A percentile compares a stretch with the other conserved stretches of the same genome.
phyloP scores from a whole-genome alignment of 805 yeast species.

The Candida orba region DNA sequence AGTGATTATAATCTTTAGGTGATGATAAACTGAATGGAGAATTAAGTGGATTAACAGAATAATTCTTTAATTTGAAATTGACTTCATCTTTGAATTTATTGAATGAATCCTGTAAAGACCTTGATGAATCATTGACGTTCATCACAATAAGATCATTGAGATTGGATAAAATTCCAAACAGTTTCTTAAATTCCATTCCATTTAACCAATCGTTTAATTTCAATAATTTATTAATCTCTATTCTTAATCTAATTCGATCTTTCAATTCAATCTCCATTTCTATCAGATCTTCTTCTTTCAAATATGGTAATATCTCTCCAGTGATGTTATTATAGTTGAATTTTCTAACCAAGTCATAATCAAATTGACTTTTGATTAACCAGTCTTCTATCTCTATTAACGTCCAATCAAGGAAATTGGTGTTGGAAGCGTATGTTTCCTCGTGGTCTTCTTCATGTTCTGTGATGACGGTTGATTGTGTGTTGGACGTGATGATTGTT shows the following conservation, averaged over 20 bases:
- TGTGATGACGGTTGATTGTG: too few relatives aligned
- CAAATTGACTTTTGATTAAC: constrained; percentile 15
- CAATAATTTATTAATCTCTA: constrained; percentile 45
- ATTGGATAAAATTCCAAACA: neutral
- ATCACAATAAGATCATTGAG: constrained; percentile 8
- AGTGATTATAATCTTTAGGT: constrained; percentile 3
- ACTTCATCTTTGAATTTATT: constrained; percentile 13
- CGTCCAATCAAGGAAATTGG: constrained; percentile 14
- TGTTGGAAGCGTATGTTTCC: neutral
- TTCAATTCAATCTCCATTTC: constrained; percentile 62
- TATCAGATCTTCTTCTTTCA: constrained; percentile 61
- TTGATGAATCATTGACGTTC: constrained; percentile 5
- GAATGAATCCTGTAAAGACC: constrained; percentile 12
- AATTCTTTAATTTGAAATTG: constrained; percentile 10
- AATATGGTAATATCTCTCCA: constrained; percentile 64
- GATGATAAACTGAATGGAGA: constrained; percentile 26
- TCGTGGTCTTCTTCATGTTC: too few relatives aligned
- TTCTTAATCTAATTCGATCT: constrained; percentile 53
- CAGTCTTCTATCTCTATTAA: constrained; percentile 20
- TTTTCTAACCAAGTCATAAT: constrained; percentile 10
- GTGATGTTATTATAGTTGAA: constrained; percentile 57
- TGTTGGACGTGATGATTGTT: too few relatives aligned
- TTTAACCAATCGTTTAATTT: too few relatives aligned
- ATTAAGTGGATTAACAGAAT: constrained; percentile 21
- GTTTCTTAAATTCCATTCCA: neutral